Base-by-base conservation (phyloP, 2,329 filamentous ascomycete species). In the Davidsoniella neocaledoniae region DNA sequence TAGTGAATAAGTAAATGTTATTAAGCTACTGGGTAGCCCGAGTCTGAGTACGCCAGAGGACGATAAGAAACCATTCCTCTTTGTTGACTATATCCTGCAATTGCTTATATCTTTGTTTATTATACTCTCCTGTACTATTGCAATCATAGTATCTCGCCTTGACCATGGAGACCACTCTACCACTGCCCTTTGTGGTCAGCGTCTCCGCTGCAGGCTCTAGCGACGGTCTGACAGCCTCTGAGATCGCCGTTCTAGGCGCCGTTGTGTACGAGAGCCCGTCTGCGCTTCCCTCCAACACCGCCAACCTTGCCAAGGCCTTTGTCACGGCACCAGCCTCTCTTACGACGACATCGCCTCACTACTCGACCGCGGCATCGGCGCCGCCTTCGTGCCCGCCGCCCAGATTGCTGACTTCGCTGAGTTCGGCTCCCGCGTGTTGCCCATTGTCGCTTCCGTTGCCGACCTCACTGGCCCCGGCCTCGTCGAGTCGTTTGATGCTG, bases 351-450 rank as follows among this genome's bases (percentile, higher is more conserved):
- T 96, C 36, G 67, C 90, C 49, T 75, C 83, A 43, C 72, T 96
- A 36, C 77, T 98, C 50, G 85, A 98, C 62, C 76, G 79, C 55
- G 91, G 91, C 53, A 86, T 87, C 5, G 76, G 79, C 48, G 91
- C 82, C 62, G 81, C 91, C 54, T 91, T 96, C 62, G 83, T 94
- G 46, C 74, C 74, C 16, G 74, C 79, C 44, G 72, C 79, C 51
- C 82, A 86, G 61, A 68, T 93, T 48, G 68, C 70, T 7, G 66
- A 71, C 47, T 74, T 75, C 52, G 64, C 69, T 44, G 69, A 73
- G 55, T 77, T 76, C 55, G 74, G 72, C 41, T 66, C 70, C 41
- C 69, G 78, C 52, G 70, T 81, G 23, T 68, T 74, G 17, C 72
- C 75, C 2, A 65, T 68, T 19, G 66, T 75, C 10, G 64, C 64